Percentiles rank a stretch among this genome's conserved stretches.
These are phyloP conservation scores for Aureobasidium subglaciale DNA, from an alignment of 2,329 filamentous ascomycete species.

Conservation along the genomic window DNA sequence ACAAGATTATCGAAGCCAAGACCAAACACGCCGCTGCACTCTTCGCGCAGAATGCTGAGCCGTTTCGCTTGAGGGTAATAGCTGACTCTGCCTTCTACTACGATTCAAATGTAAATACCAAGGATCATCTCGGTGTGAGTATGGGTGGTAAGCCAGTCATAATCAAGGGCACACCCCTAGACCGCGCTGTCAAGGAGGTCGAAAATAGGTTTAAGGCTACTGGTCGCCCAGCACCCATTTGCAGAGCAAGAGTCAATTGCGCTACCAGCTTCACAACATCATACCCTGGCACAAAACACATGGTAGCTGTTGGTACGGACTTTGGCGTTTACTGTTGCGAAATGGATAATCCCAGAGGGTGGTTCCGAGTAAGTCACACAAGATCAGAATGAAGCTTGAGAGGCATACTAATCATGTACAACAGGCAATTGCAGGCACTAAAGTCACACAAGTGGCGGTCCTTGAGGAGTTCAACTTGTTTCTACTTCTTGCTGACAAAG, in stretches of 20 bases:
- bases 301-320: slow-evolving; percentile 92
- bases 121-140: slow-evolving; percentile 35
- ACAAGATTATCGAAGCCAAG: slow-evolving; percentile 90
- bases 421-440: slow-evolving; percentile 66
- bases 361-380: slow-evolving; percentile 63
- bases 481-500: slow-evolving; percentile 83
- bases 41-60: slow-evolving; percentile 88
- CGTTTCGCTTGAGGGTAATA: slow-evolving; percentile 84
- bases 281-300: slow-evolving; percentile 60
- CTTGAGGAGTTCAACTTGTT: slow-evolving; percentile 94
- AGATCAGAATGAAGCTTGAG: slow-evolving; percentile 17
- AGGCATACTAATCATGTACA: slow-evolving; percentile 26
- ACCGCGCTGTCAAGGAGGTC: slow-evolving; percentile 82
- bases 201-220: slow-evolving; percentile 62
- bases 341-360: slow-evolving; percentile 80
- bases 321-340: slow-evolving; percentile 89
- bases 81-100: slow-evolving; percentile 88
- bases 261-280: slow-evolving; percentile 79
- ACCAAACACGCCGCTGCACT: slow-evolving; percentile 84
- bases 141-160: slow-evolving; percentile 55
- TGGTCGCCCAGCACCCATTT: slow-evolving; percentile 70
- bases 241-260: slow-evolving; percentile 82
- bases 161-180: slow-evolving; percentile 84
- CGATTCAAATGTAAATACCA: slow-evolving; percentile 50
- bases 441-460: slow-evolving; percentile 87